Evolutionary conservation across 352 stramenopile species (phyloP).

Genomic region (Phytophthora gonapodyides): DNA sequence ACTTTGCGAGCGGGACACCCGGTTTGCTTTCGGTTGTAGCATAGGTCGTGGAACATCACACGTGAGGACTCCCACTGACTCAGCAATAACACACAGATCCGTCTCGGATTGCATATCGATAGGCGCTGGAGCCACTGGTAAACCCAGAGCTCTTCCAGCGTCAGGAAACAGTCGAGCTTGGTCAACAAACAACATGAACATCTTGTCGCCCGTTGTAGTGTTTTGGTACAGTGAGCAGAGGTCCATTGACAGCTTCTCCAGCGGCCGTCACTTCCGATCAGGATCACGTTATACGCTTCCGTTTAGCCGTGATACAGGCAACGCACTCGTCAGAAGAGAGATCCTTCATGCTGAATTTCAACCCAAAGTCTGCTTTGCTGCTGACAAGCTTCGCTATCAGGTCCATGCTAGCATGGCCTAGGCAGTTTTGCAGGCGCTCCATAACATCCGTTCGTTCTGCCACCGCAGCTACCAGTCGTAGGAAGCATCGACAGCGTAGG

Average conservation of each 20-base stretch:
- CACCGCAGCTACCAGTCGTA: constrained; percentile 2
- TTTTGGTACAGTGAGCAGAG: constrained; percentile 12
- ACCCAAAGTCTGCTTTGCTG: constrained; percentile 15
- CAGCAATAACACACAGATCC: neutral
- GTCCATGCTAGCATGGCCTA: constrained; percentile 18
- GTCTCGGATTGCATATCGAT: neutral
- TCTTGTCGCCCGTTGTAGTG: constrained; percentile 1
- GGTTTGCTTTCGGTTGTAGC: too few species aligned
- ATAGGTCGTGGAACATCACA: too few species aligned
- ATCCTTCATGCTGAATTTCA: constrained; percentile 16
- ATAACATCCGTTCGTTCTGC: constrained; percentile 8
- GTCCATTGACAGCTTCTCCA: constrained; percentile 10
- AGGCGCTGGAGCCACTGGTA: neutral
- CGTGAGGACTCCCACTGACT: neutral
- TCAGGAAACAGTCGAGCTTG: constrained; percentile 6
- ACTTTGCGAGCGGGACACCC: too few species aligned
- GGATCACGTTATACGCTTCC: constrained; percentile 2
- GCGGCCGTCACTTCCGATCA: neutral
- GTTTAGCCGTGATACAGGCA: constrained; percentile 5
- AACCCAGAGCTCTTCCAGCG: neutral
- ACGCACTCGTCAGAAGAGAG: constrained; percentile 15
- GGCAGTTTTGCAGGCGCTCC: constrained; percentile 16
- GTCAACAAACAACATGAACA: constrained; percentile 24
- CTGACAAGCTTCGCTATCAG: constrained; percentile 2
- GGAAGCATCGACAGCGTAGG: neutral